Evolutionary conservation across 2,329 filamentous ascomycete genomes (phyloP).

Genomic region (Neobulgaria alba): DNA sequence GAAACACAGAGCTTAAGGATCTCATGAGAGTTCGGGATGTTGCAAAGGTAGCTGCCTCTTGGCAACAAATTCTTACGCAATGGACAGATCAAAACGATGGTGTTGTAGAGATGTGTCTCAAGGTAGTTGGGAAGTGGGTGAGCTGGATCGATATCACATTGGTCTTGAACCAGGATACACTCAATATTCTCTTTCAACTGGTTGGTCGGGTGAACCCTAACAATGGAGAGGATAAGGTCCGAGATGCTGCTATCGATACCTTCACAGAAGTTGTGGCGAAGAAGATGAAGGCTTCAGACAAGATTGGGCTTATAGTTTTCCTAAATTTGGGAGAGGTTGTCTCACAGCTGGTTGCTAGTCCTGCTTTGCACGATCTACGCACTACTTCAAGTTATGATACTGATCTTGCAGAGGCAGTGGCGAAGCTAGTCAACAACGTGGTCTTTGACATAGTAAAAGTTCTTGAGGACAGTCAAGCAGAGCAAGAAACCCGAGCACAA

Average conservation of each 20-base stretch:
- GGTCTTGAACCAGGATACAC: constrained; percentile 82
- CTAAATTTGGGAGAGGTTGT: constrained; percentile 82
- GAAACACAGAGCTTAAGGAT: constrained; percentile 87
- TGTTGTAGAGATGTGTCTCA: constrained; percentile 80
- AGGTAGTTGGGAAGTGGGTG: constrained; percentile 92
- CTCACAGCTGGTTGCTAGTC: constrained; percentile 74
- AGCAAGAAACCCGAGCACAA: constrained; percentile 56
- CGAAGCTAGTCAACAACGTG: constrained; percentile 88
- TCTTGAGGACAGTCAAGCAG: constrained; percentile 58
- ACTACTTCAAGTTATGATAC: constrained; percentile 85
- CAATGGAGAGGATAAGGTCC: constrained; percentile 64
- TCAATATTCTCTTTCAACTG: constrained; percentile 76
- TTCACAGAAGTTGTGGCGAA: constrained; percentile 95
- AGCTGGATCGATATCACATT: constrained; percentile 97
- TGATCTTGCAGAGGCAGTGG: constrained; percentile 88
- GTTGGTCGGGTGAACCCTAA: constrained; percentile 63
- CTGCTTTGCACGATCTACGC: constrained; percentile 68
- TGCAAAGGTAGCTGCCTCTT: constrained; percentile 77
- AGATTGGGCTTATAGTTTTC: constrained; percentile 88
- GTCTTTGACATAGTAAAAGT: constrained; percentile 81
- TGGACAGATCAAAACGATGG: constrained; percentile 58
- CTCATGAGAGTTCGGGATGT: constrained; percentile 79
- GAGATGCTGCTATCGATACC: constrained; percentile 86
- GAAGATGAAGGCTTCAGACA: constrained; percentile 93
- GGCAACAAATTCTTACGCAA: constrained; percentile 79